Evolutionary conservation across 2,329 filamentous ascomycete species (phyloP).

Genomic region (Colletotrichum orbiculare): DNA sequence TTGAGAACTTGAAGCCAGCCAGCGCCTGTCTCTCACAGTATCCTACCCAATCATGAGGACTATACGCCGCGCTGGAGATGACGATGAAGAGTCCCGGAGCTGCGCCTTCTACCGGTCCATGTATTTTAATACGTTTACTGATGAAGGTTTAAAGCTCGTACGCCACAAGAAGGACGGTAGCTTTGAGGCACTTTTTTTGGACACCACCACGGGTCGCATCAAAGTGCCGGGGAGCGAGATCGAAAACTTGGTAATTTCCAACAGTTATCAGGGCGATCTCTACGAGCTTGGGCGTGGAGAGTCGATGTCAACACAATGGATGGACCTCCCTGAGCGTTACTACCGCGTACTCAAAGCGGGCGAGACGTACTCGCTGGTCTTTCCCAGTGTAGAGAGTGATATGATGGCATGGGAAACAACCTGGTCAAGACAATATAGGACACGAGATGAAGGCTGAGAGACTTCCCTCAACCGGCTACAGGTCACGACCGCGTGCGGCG

Average conservation of each 20-base stretch:
- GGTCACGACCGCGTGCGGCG: conserved; percentile 6
- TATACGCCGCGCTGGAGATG: neutral
- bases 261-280: neutral
- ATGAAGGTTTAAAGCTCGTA: neutral
- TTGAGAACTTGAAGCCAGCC: neutral
- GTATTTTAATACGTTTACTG: neutral
- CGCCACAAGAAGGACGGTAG: neutral
- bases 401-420: conserved; percentile 4
- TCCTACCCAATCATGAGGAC: conserved; percentile 1
- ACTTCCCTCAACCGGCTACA: neutral
- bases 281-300: neutral
- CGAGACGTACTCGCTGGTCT: neutral
- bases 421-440: conserved; percentile 2
- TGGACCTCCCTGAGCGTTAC: conserved; percentile 10
- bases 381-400: neutral
- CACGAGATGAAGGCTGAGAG: conserved; percentile 3
- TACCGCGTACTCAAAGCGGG: neutral
- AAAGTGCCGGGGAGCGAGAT: neutral
- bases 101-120: neutral
- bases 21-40: neutral
- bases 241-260: conserved; percentile 1
- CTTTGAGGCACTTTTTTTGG: neutral
- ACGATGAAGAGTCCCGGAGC: neutral
- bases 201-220: neutral
- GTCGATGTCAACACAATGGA: neutral